A percentile compares a stretch with the other conserved stretches of the same genome.
Evolutionary conservation across 345 rosid genomes (phyloP).

Genomic region (Mangifera indica): DNA sequence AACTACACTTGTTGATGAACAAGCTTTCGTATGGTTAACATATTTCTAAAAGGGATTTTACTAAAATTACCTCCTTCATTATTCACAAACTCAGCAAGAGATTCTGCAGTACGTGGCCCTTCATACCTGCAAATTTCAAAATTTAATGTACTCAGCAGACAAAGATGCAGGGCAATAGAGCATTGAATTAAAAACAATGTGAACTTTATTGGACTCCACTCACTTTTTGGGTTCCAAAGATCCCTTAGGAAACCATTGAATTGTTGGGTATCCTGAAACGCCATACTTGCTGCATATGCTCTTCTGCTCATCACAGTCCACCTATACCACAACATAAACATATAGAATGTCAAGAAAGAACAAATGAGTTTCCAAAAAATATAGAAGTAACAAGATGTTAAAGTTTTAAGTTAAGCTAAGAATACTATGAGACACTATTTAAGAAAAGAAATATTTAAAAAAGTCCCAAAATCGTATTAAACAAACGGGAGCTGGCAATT

Average conservation of each 20-base stretch:
- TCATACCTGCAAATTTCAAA: slow-evolving; percentile 57
- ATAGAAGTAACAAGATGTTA: neutral
- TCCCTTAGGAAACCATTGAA: slow-evolving; percentile 97
- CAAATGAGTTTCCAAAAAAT: neutral
- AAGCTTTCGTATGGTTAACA: neutral
- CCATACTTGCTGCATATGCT: slow-evolving; percentile 80
- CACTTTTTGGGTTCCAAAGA: slow-evolving; percentile 91
- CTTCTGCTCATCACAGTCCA: slow-evolving; percentile 99
- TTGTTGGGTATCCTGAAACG: slow-evolving; percentile 92
- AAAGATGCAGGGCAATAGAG: neutral
- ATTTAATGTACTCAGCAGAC: slow-evolving; percentile 4
- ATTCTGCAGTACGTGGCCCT: slow-evolving; percentile 83
- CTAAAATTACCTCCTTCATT: slow-evolving; percentile 75
- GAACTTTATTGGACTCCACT: slow-evolving; percentile 23
- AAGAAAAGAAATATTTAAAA: neutral
- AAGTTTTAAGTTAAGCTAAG: neutral
- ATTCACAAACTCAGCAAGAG: slow-evolving; percentile 84
- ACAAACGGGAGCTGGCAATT: neutral
- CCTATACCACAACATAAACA: slow-evolving; percentile 46
- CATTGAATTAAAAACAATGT: neutral
- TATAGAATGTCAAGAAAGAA: slow-evolving; percentile 1
- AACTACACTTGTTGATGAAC: neutral
- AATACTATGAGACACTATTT: too few species aligned
- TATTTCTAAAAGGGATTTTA: neutral
- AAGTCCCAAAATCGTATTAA: neutral